A percentile compares a stretch with the other conserved stretches of the same genome.
Evolutionary conservation across 1,284 basidiomycete genomes (phyloP).

Genomic region (Somion occarium): DNA sequence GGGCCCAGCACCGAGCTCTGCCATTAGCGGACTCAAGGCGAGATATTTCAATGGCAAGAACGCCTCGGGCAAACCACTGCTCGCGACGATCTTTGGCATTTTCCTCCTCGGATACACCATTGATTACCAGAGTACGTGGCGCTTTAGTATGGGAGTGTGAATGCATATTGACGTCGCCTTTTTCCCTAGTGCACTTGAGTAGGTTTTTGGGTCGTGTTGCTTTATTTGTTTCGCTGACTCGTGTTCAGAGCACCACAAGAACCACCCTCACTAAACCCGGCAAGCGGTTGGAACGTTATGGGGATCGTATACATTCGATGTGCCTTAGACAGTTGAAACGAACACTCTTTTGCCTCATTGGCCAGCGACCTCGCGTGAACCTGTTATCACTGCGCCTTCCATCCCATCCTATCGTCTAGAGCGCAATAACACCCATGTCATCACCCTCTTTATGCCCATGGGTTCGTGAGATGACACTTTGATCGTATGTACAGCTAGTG

Average conservation of each 20-base stretch:
- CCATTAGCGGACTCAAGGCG: constrained; percentile 68
- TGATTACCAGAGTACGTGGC: constrained; percentile 83
- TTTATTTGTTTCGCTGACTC: constrained; percentile 20
- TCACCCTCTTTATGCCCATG: no score
- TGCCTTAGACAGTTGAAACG: not conserved
- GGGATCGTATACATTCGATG: constrained; percentile 4
- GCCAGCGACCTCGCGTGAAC: not conserved
- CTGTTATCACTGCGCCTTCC: not conserved
- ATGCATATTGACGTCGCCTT: not conserved
- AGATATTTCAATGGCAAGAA: constrained; percentile 84
- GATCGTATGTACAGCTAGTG: no score
- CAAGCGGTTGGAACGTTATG: constrained; percentile 6
- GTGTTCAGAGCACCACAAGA: constrained; percentile 79
- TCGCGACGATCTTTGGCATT: constrained; percentile 69
- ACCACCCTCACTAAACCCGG: constrained; percentile 62
- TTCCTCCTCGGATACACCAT: constrained; percentile 86
- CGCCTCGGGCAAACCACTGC: constrained; percentile 72
- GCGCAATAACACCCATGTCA: no score
- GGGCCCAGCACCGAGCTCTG: constrained; percentile 59
- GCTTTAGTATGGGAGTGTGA: not conserved
- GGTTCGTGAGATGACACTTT: no score
- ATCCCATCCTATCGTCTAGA: no score
- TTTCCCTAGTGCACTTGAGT: constrained; percentile 73
- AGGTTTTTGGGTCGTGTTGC: constrained; percentile 28
- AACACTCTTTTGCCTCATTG: not conserved